Base-by-base conservation (phyloP, 2,329 filamentous ascomycete genomes). In the Exophiala sp. region DNA sequence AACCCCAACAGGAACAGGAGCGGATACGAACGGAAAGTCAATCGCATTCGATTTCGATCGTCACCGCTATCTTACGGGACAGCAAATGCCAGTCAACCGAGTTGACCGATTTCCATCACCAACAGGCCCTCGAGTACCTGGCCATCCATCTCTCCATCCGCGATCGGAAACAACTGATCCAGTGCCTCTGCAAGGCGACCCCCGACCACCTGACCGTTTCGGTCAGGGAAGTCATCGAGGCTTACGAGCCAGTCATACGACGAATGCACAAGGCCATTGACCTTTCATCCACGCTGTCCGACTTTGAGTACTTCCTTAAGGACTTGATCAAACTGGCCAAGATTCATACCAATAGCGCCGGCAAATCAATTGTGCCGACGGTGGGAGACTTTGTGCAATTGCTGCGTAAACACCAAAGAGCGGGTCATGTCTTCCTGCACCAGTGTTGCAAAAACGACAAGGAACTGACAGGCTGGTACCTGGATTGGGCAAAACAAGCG, bases 161-260 rank as follows among this genome's bases (percentile, higher is more conserved):
- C 29, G 87, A 93, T 63, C 79, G 86, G n/a, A 80, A 86, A 49
- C 77, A 82, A 58, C 81, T 91, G 42, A 78, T 80, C 10, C 73
- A 75, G 10, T 77, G 81, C 0, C 68, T 89, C 11, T 91, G 86
- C 65, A 78, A 79, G 11, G 74, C 80, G 39, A 79, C 75, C 19
- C 86, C 87, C 0, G 87, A 91, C 59, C 73, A 85, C 8, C 73
- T 89, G n/a, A 90, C 86, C 0, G 75, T 80, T 7, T 75, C 80
- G 1, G 70, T 90, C 41, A 76, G 78, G 23, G 83, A 88, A 50
- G 66, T 75, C 0, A 77, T 89, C 4, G 71, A 75, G 0, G 82
- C 83, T 1, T 87, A 86, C 58, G 86, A 89, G 45, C 85, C 85
- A 0, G 80, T 89, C 52, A 87, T 93, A 48, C 76, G 86, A 18